Percentiles rank a stretch among this genome's conserved stretches.
phyloP scores from a whole-genome alignment of 345 rosid species.

The Citrus cavaleriei region DNA sequence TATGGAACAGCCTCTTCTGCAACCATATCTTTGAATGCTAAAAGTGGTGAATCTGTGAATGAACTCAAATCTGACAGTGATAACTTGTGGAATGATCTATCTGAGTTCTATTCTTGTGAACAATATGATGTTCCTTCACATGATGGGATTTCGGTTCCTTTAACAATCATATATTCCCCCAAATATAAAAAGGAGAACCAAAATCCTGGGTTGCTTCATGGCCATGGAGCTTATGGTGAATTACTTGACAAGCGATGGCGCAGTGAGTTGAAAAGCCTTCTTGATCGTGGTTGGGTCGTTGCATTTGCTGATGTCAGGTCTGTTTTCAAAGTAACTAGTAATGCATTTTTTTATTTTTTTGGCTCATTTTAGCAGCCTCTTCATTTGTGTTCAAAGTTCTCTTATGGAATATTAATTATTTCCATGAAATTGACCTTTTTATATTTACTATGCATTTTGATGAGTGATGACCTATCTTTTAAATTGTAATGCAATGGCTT shows the following conservation, averaged over 20 bases:
- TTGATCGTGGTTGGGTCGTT: conserved; percentile 95
- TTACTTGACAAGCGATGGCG: conserved; percentile 86
- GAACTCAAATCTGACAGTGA: conserved; percentile 49
- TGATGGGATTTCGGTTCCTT: conserved; percentile 75
- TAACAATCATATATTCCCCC: conserved; percentile 70
- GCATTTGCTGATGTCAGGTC: conserved; percentile 98
- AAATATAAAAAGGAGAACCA: conserved; percentile 35
- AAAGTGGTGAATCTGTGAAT: conserved; percentile 25
- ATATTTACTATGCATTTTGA: neutral
- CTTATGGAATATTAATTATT: neutral
- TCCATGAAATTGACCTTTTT: neutral
- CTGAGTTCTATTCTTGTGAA: conserved; percentile 88
- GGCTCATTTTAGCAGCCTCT: conserved; percentile 2
- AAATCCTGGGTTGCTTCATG: conserved; percentile 80
- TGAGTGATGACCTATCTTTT: neutral
- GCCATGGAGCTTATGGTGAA: conserved; percentile 97
- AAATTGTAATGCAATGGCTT: conserved; percentile 7
- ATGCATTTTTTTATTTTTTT: neutral
- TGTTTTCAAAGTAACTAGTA: conserved; percentile 15
- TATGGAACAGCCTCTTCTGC: conserved; percentile 66
- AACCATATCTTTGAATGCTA: conserved; percentile 29
- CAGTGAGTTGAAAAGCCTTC: conserved; percentile 91
- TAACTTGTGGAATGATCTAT: conserved; percentile 88
- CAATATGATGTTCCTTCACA: conserved; percentile 56
- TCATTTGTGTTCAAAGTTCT: conserved; percentile 1